These are phyloP conservation scores for Boletus patriciae DNA, from an alignment of 768 basidiomycete genomes.

Conservation along the genomic window DNA sequence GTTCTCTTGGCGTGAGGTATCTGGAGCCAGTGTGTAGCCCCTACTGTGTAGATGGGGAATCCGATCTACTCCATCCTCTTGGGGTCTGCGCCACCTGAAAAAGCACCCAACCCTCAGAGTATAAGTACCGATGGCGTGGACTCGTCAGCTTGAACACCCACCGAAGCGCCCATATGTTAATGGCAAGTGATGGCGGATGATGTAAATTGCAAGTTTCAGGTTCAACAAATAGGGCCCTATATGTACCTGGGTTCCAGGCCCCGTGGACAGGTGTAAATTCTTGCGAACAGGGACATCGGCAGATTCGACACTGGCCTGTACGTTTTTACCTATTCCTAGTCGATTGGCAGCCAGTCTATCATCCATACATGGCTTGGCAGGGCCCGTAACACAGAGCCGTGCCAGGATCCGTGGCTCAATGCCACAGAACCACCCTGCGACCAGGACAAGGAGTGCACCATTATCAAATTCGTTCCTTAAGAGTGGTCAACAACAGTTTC, in stretches of 20 bases:
- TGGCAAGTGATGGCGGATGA: neutral
- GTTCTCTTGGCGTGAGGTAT: neutral
- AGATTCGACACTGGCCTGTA: neutral
- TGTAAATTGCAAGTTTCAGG: neutral
- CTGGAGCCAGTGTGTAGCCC: neutral
- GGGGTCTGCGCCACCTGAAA: neutral
- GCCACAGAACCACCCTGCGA: neutral
- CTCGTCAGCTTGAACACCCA: neutral
- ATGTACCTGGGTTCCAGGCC: neutral
- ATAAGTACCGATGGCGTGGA: neutral
- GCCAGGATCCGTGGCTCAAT: neutral
- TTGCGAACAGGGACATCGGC: neutral
- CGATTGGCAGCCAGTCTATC: neutral
- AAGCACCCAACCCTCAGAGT: neutral
- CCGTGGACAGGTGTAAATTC: neutral
- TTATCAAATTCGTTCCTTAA: neutral
- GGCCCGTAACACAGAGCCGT: neutral
- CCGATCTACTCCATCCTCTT: neutral
- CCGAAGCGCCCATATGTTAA: neutral
- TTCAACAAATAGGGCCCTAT: neutral
- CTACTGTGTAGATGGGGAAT: no score
- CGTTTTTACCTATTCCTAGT: neutral
- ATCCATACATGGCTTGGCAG: neutral
- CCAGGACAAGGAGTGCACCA: neutral
- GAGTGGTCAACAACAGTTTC: neutral